These are phyloP conservation scores for Trichophaea hybrida DNA, from an alignment of 2,329 filamentous ascomycete species.

Conservation along the genomic window DNA sequence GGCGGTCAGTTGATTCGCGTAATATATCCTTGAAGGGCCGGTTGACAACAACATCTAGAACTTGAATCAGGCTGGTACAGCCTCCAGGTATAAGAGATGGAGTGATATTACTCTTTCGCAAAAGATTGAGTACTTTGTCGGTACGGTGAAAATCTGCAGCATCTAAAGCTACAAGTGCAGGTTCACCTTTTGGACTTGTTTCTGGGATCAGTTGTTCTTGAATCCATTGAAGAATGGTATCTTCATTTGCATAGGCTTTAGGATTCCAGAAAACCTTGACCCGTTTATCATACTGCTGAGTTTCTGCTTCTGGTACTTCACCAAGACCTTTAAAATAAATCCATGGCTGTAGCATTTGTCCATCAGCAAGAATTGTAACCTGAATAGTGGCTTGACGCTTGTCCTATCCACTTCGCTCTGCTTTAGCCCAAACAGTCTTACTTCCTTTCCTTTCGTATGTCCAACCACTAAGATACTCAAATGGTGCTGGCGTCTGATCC, in stretches of 20 bases:
- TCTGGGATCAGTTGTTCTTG: neutral
- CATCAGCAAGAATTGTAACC: neutral
- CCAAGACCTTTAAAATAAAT: constrained; percentile 3
- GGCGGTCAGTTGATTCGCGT: neutral
- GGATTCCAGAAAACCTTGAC: constrained; percentile 3
- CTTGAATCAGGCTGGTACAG: neutral
- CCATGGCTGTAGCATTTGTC: neutral
- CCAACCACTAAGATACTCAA: constrained; percentile 5
- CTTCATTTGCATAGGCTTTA: constrained; percentile 5
- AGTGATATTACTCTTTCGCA: neutral
- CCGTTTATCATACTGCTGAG: neutral
- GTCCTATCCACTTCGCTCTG: constrained; percentile 6
- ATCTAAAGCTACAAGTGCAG: neutral
- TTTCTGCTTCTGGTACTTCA: neutral
- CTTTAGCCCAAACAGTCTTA: constrained; percentile 6
- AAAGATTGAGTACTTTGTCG: neutral
- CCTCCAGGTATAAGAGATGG: neutral
- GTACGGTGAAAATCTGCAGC: neutral
- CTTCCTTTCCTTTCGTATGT: constrained; percentile 4
- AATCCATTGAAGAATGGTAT: constrained; percentile 5
- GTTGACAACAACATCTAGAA: neutral
- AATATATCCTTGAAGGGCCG: neutral
- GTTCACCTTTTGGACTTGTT: no score
- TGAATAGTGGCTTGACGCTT: constrained; percentile 5
- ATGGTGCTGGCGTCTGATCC: constrained; percentile 8